phyloP scores from a whole-genome alignment of 495 filamentous ascomycete genomes.

The Aspergillus steynii region DNA sequence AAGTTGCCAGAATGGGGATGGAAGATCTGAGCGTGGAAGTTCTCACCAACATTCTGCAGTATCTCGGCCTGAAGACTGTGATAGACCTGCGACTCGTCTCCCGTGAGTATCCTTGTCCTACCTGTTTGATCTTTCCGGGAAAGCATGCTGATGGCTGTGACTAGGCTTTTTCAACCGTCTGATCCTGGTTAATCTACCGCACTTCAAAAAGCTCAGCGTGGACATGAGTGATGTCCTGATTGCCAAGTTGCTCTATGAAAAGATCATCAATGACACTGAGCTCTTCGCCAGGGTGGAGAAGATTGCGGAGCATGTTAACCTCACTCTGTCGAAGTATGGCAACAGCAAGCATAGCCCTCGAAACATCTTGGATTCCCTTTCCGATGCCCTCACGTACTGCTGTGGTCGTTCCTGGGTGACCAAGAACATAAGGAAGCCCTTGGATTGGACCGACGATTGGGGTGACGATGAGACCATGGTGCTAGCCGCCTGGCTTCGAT shows the following conservation, averaged over 20 bases:
- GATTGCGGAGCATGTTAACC: not conserved
- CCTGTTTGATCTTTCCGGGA: not conserved
- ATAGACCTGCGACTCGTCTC: constrained; percentile 5
- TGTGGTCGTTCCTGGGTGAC: constrained; percentile 2
- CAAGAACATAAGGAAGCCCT: not conserved
- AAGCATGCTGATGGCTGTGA: not conserved
- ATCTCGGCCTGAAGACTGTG: constrained; percentile 1
- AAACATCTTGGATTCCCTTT: not conserved
- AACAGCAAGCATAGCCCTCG: not conserved
- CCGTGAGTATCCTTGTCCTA: constrained; percentile 6
- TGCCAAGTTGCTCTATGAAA: not conserved
- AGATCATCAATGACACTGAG: not conserved
- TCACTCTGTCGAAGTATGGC: not conserved
- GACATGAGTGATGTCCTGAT: not conserved
- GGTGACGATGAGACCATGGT: not conserved
- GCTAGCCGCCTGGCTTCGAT: constrained; percentile 5
- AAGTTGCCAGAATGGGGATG: constrained; percentile 10
- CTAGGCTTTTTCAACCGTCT: constrained; percentile 1
- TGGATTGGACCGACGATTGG: not conserved
- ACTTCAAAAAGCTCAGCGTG: not conserved
- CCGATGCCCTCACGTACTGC: not conserved
- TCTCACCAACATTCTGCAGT: not conserved
- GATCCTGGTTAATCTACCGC: not conserved
- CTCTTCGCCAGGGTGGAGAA: not conserved
- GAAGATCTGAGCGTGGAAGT: constrained; percentile 3